Evolutionary conservation across 2,329 filamentous ascomycete species (phyloP).

Genomic region (Tympanopsis confertula): DNA sequence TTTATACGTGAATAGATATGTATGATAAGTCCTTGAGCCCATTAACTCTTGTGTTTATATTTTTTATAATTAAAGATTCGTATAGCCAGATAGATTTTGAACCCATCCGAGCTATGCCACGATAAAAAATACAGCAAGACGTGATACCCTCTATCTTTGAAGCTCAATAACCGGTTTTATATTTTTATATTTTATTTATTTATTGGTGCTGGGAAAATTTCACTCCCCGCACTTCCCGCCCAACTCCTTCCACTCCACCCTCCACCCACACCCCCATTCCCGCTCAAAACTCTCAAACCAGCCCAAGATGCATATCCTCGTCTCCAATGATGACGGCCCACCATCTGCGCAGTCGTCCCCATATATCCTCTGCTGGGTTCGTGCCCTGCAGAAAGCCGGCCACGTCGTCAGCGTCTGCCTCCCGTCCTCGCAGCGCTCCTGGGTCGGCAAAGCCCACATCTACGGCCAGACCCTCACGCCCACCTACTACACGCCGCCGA

Average conservation of each 20-base stretch:
- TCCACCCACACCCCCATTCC: background rate
- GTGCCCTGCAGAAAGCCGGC: conserved; percentile 59
- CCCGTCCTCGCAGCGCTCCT: conserved; percentile 82
- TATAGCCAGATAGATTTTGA: no score
- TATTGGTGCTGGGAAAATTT: no score
- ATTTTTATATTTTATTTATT: no score
- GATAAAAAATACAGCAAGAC: no score
- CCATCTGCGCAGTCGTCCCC: conserved; percentile 69
- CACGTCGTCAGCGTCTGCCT: conserved; percentile 87
- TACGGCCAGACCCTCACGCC: conserved; percentile 81
- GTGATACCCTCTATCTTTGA: no score
- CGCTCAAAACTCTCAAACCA: background rate
- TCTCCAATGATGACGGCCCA: conserved; percentile 73
- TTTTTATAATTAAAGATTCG: no score
- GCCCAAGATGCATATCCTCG: conserved; percentile 45
- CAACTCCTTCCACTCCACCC: background rate
- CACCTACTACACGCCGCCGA: conserved; percentile 62
- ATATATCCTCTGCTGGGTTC: conserved; percentile 66
- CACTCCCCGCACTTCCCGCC: background rate
- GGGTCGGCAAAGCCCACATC: conserved; percentile 97
- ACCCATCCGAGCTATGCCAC: no score
- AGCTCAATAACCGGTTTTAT: no score
- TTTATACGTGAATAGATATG: no score
- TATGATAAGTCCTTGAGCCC: no score
- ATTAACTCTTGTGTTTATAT: no score